Percentiles rank a stretch among this genome's conserved stretches.
phyloP scores from a whole-genome alignment of 768 basidiomycete genomes.

The Russula earlei region DNA sequence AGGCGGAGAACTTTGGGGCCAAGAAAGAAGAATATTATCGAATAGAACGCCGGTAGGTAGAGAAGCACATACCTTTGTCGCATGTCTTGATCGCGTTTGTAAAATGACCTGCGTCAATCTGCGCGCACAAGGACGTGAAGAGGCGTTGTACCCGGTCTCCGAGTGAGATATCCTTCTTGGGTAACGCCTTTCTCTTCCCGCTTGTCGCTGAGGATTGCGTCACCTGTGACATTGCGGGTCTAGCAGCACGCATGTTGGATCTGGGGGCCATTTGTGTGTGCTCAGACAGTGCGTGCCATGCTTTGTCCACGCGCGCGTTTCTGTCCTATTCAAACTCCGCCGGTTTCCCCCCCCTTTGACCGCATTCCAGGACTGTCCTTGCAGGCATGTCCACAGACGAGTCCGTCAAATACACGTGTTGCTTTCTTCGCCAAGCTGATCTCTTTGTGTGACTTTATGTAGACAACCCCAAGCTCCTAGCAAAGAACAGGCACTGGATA shows the following conservation, averaged over 20 bases:
- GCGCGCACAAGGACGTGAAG: constrained; percentile 73
- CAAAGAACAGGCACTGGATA: constrained; percentile 10
- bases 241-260: constrained; percentile 3
- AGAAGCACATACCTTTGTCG: constrained; percentile 65
- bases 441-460: not conserved
- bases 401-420: constrained; percentile 12
- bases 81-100: constrained; percentile 83
- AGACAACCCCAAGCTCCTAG: constrained; percentile 1
- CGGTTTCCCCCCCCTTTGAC: constrained; percentile 2
- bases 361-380: not conserved
- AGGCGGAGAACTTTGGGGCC: constrained; percentile 53
- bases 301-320: constrained; percentile 6
- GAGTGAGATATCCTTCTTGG: constrained; percentile 27
- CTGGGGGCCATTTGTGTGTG: constrained; percentile 6
- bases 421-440: not conserved
- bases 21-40: not conserved
- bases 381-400: constrained; percentile 19
- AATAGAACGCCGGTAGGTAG: not conserved
- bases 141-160: constrained; percentile 42
- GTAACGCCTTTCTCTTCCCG: constrained; percentile 22
- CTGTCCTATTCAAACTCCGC: constrained; percentile 13
- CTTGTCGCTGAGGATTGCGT: not conserved
- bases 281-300: not conserved
- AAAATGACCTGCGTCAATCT: constrained; percentile 86
- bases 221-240: not conserved